phyloP scores from a whole-genome alignment of 371 early-diverging fungal species.

The Synchytrium microbalum region DNA sequence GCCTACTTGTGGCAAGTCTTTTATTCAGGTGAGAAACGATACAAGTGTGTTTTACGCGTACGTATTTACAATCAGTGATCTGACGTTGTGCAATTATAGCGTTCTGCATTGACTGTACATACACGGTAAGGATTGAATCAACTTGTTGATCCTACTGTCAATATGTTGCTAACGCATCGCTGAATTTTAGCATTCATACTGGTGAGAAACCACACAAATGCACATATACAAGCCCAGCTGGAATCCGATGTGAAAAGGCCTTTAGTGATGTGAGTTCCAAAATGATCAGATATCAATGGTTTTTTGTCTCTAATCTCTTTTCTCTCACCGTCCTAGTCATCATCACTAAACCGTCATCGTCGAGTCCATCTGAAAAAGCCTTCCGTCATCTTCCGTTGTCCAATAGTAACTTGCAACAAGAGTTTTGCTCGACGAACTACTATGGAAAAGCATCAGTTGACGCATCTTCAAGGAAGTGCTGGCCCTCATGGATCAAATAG shows the following conservation, averaged over 20 bases:
- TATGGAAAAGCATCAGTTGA: constrained; percentile 2
- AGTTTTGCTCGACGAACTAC: not conserved
- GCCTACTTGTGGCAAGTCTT: constrained; percentile 18
- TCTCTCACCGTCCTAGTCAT: constrained; percentile 9
- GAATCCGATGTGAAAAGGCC: constrained; percentile 13
- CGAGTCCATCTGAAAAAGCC: constrained; percentile 11
- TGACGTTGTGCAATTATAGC: not conserved
- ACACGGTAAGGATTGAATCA: constrained; percentile 7
- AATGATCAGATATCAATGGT: not conserved
- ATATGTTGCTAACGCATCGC: not conserved
- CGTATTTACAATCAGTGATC: not conserved
- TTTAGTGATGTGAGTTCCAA: constrained; percentile 14
- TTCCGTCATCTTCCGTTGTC: constrained; percentile 7
- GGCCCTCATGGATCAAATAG: too few relatives aligned
- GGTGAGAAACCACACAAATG: constrained; percentile 15
- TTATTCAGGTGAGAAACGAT: constrained; percentile 7
- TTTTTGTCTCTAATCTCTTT: not conserved
- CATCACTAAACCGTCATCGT: constrained; percentile 16
- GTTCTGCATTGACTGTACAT: constrained; percentile 18
- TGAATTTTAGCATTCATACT: constrained; percentile 14
- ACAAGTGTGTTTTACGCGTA: not conserved
- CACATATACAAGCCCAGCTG: not conserved
- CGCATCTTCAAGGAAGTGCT: too few relatives aligned
- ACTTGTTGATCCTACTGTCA: not conserved
- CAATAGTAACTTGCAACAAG: not conserved